Base-by-base conservation (phyloP, 495 filamentous ascomycete species). In the Aspergillus heteromorphus region DNA sequence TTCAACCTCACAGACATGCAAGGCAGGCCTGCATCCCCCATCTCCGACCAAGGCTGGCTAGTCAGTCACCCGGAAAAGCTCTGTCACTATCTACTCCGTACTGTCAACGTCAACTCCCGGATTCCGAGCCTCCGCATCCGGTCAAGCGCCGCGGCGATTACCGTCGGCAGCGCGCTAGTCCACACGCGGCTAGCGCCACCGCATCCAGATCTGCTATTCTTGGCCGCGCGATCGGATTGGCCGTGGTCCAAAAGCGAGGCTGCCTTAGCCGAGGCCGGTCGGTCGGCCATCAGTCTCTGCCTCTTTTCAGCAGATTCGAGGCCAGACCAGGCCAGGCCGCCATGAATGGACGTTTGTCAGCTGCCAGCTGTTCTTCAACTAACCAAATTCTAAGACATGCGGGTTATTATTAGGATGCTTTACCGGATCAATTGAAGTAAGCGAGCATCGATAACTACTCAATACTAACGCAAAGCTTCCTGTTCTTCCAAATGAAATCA, bases 131-230 rank as follows among this genome's bases (percentile, higher is more conserved):
- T 25, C 43, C 43, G 43, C 43, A 47, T 29, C 21, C 43, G 23
- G 21, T 16, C 13, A 47, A 47, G 23, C 13, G 43, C 21, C n/a
- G 27, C 23, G 43, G 13, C 19, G 43, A 13, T 47, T 47, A 47
- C 21, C 43, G 27, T 27, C 27, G 14, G 27, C 27, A 16, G 11
- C 19, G 21, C 21, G n/a, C 43, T 29, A 47, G 43, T 29, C 43
- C 21, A 1, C n/a, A 7, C n/a, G 16, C 43, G 14, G 43, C 5
- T 47, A 47, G 43, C 43, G 14, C 13, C 21, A 29, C 43, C 16
- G 43, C 10, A 17, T 29, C 43, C n/a, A 10, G 42, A 45, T 45
- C 42, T 45, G 42, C 42, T 45, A 45, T 45, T 45, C 20, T 47
- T 23, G 43, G 43, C 43, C 13, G 20, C 5, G 11, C 11, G 4